Evolutionary conservation across 805 yeast species (phyloP), one percentile per base, ranked within the genome.

Genomic region (Saturnispora bothae): DNA sequence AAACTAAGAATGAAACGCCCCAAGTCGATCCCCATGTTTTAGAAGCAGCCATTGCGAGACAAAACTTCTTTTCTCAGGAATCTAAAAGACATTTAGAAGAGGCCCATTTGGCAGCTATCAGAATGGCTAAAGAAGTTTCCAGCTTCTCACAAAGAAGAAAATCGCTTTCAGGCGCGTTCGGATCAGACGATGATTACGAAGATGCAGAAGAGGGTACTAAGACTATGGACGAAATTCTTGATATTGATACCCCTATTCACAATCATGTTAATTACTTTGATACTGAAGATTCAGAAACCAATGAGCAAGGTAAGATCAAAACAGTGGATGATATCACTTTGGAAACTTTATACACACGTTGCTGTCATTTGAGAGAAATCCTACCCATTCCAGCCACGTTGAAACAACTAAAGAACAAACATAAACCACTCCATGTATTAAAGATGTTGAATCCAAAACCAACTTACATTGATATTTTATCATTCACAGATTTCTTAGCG

Each of bases 31-130:
- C 67, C 28, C 64, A 64, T 27, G 77, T 76, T 38, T 57, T 79
- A 36, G 63, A 61, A 33, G 43, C 65, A 28, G 86, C 86, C 0
- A 48, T 72, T n/a, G 82, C 76, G 18, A 65, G 73, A 15, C 82
- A 78, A 44, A 65, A 59, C 28, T 52, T 62, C 35, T 73, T 79
- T 1, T 48, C 70, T 15, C 54, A 67, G 19, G 86, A 80, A 51
- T 73, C 88, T 1, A 74, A 70, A 22, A 76, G 71, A 43, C 89
- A 80, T 58, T 84, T 85, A 2, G 70, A 73, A 36, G 89, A 81
- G 51, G 89, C 92, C 0, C 84, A 81, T 56, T 52, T 64, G 23
- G 73, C 83, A 3, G 94, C 89, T 1, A 69, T 71, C 45, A 63
- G 81, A 51, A 71, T 79, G 30, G 86, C 86, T 0, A 62, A 63